Evolutionary conservation across 176 grass and related monocot species (phyloP), one percentile per base, ranked within the genome.

Genomic region (Eragrostis curvula): DNA sequence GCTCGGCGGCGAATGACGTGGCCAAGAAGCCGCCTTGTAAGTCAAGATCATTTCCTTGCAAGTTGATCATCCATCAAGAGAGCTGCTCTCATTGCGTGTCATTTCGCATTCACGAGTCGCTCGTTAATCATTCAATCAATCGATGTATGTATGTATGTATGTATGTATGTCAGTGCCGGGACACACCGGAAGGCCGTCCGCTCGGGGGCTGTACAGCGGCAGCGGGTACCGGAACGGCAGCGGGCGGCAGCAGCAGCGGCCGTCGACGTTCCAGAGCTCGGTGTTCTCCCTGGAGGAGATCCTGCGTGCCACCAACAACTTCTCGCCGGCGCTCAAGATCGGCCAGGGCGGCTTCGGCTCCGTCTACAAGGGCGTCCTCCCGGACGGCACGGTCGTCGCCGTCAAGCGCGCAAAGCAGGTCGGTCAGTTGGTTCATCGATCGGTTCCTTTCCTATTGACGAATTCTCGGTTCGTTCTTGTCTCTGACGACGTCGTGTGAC

Each of bases 301-400:
- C 81, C 74, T 87, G 30, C 65, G 23, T 12, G 96, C 96, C 16
- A 95, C 96, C 6, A 93, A 55, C 42, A 93, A 91, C 84, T 98
- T 98, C 87, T 98, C 93, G 11, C 84, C 90, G 27, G 68, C 66
- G 16, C 70, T 88, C 8, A 98, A 93, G 86, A 87, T 95, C 78
- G 96, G 96, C 1, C 90, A 98, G 90, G 96, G 96, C 62, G 93
- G 96, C 0, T 98, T 93, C 76, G 92, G 93, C 0, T 75, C 79
- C 25, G 96, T 98, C 7, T 98, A 89, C 77, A 88, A 63, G 79
- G 96, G 93, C 68, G 85, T 66, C 2, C 93, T 98, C 66, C 79
- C 90, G 30, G 87, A 98, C 79, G 96, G 96, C 68, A 88, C 81
- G 13, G 12, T 70, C n/a, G 87, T 98, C 68, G 92, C 96, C 28